Conservation (phyloP, 169 alveolate genomes). For the Amoebophrya sp. region DNA sequence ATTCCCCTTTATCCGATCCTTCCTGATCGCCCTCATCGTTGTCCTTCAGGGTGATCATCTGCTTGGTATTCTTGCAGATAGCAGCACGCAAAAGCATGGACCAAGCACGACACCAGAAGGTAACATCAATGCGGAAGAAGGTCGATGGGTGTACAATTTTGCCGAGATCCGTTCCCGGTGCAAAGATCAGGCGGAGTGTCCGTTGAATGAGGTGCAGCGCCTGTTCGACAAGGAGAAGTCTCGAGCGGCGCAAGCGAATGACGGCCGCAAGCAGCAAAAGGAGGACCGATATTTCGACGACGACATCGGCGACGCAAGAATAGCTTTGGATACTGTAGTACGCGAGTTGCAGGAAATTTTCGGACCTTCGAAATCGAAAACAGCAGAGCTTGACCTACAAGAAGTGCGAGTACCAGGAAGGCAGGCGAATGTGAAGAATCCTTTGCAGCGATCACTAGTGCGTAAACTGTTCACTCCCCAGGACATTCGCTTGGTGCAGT, state of each 20-base stretch:
- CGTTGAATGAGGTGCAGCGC: not conserved
- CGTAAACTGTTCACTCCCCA: not conserved
- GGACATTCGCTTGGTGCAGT: not conserved
- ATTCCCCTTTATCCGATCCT: no score
- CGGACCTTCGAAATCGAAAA: no score
- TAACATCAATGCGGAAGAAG: no score
- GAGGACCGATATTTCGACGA: not conserved
- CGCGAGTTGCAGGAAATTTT: not conserved
- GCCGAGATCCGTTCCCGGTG: not conserved
- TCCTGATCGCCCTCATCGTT: no score
- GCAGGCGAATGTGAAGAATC: not conserved
- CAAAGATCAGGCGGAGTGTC: not conserved
- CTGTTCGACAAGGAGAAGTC: not conserved
- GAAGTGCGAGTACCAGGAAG: not conserved
- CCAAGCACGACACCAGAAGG: no score
- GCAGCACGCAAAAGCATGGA: no score
- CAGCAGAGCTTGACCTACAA: not conserved
- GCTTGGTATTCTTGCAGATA: no score
- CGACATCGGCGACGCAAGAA: not conserved
- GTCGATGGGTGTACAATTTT: not conserved
- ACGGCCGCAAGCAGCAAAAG: no score
- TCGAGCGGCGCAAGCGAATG: not conserved
- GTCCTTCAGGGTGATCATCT: no score
- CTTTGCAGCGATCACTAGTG: not conserved
- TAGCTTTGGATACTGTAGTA: not conserved